Percentiles rank a stretch among this genome's conserved stretches.
Conservation (phyloP, 371 early-diverging fungal genomes). For the Dichotomocladium elegans region DNA sequence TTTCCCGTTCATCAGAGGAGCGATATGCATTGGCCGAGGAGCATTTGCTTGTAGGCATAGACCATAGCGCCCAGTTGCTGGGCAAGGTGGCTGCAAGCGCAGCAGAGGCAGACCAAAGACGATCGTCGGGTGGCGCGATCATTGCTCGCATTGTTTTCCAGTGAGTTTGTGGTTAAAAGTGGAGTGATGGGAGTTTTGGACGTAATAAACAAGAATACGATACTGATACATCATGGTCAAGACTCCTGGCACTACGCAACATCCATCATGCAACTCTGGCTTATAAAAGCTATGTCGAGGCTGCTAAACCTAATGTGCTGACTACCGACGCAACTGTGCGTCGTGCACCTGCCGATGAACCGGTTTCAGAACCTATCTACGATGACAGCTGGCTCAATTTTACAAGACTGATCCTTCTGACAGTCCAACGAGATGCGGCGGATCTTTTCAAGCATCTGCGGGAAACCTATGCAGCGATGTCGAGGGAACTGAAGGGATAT, state of each 20-base stretch:
- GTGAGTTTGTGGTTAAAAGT: constrained; percentile 33
- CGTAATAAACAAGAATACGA: background rate
- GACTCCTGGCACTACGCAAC: constrained; percentile 63
- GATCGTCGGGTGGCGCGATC: constrained; percentile 59
- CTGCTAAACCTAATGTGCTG: constrained; percentile 24
- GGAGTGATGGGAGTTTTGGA: background rate
- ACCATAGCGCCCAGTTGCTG: constrained; percentile 72
- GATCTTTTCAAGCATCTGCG: constrained; percentile 53
- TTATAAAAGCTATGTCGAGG: constrained; percentile 56
- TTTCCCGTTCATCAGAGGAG: constrained; percentile 44
- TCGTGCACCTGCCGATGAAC: constrained; percentile 33
- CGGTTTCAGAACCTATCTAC: constrained; percentile 38
- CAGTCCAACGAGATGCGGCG: constrained; percentile 65
- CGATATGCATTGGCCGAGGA: constrained; percentile 66
- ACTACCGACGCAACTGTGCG: constrained; percentile 25
- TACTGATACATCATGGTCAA: background rate
- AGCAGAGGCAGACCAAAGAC: constrained; percentile 53
- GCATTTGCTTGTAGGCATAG: constrained; percentile 73
- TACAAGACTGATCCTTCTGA: constrained; percentile 61
- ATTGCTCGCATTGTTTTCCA: constrained; percentile 78
- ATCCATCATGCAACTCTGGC: constrained; percentile 69
- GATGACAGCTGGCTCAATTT: constrained; percentile 66
- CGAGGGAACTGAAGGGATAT: constrained; percentile 28
- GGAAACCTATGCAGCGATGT: constrained; percentile 53
- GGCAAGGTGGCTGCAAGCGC: constrained; percentile 75